Conservation (phyloP, 2,329 filamentous ascomycete genomes). For the Xylaria sp. region DNA sequence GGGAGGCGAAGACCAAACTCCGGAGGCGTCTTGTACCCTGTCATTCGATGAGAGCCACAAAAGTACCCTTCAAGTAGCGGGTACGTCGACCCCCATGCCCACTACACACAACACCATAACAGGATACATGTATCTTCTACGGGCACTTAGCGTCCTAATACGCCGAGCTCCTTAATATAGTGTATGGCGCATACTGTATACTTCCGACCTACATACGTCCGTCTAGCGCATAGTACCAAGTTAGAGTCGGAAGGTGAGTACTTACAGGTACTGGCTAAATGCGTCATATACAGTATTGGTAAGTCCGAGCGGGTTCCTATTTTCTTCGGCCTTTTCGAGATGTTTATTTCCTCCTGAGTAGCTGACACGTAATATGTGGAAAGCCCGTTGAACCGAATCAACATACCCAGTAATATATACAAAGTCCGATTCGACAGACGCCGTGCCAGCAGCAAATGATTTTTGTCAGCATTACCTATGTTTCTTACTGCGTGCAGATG, state of each 20-base stretch:
- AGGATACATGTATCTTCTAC: neutral
- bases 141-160: neutral
- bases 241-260: neutral
- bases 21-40: constrained; percentile 4
- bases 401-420: neutral
- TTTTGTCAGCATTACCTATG: constrained; percentile 26
- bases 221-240: neutral
- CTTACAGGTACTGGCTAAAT: neutral
- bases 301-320: constrained; percentile 13
- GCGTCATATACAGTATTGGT: constrained; percentile 1
- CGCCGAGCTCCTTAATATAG: neutral
- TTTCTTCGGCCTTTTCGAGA: constrained; percentile 3
- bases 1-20: constrained; percentile 30
- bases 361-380: constrained; percentile 12
- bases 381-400: constrained; percentile 23
- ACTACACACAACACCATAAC: no score
- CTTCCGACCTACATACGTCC: neutral
- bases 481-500: constrained; percentile 13
- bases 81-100: neutral
- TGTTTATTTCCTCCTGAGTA: constrained; percentile 1
- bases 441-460: neutral
- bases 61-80: neutral
- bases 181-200: neutral
- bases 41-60: neutral
- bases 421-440: constrained; percentile 15